Evolutionary conservation across 2,329 filamentous ascomycete species (phyloP).

Genomic region (Helminthosporium solani): DNA sequence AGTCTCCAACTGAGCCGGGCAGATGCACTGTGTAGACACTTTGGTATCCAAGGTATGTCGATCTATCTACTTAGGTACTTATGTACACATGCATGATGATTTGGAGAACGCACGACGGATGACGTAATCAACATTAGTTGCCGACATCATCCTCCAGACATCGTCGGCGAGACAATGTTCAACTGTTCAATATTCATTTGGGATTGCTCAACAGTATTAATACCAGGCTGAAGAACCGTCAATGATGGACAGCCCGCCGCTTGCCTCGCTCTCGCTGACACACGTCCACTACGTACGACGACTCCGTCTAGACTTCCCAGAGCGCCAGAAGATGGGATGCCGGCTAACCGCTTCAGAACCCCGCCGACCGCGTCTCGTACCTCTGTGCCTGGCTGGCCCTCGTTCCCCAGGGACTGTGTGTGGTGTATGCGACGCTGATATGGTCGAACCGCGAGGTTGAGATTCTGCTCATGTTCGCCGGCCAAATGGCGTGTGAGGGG

Average conservation of each 20-base stretch:
- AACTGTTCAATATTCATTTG: no score
- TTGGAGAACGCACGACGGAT: constrained; percentile 5
- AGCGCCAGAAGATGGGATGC: constrained; percentile 4
- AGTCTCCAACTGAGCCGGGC: no score
- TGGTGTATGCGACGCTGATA: constrained; percentile 86
- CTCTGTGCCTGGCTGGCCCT: constrained; percentile 92
- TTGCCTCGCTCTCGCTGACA: constrained; percentile 89
- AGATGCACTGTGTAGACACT: no score
- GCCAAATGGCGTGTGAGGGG: constrained; percentile 88
- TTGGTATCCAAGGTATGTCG: no score
- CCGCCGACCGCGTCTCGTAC: constrained; percentile 79
- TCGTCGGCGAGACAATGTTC: no score
- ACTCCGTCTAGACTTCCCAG: no score
- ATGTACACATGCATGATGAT: no score
- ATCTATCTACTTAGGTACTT: no score
- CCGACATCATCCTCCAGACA: no score
- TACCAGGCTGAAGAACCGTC: no score
- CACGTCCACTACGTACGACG: constrained; percentile 89
- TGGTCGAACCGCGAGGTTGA: constrained; percentile 91
- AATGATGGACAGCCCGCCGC: constrained; percentile 55
- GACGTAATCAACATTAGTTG: constrained; percentile 5
- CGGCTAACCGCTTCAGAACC: constrained; percentile 63
- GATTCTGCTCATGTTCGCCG: constrained; percentile 83
- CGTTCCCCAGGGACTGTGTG: constrained; percentile 84
- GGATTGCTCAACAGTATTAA: no score